phyloP scores from a whole-genome alignment of 495 filamentous ascomycete genomes.

The Daldinia caldariorum region DNA sequence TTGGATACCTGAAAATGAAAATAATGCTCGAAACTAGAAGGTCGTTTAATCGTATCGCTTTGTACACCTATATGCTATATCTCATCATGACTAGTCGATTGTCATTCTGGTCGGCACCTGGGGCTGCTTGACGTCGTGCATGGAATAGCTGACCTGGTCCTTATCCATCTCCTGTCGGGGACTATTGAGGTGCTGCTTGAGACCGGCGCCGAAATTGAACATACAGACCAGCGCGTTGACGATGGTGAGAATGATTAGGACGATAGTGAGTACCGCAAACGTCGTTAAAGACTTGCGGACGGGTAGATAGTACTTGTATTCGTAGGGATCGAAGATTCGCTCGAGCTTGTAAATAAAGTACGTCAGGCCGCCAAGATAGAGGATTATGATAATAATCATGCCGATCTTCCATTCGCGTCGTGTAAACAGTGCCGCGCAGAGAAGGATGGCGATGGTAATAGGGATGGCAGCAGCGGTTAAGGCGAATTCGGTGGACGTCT shows the following conservation, averaged over 20 bases:
- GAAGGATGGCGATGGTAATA: conserved; percentile 85
- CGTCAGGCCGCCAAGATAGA: conserved; percentile 88
- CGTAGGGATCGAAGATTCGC: conserved; percentile 81
- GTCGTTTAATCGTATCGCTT: conserved; percentile 49
- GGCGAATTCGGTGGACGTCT: conserved; percentile 76
- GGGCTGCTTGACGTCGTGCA: conserved; percentile 64
- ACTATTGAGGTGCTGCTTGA: conserved; percentile 84
- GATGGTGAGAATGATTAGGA: conserved; percentile 89
- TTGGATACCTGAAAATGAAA: conserved; percentile 44
- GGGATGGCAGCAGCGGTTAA: conserved; percentile 90
- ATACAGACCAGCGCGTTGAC: conserved; percentile 86
- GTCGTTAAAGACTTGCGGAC: conserved; percentile 84
- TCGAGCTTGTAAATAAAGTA: conserved; percentile 99
- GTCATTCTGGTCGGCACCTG: conserved; percentile 81
- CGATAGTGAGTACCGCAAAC: conserved; percentile 91
- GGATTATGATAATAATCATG: conserved; percentile 79
- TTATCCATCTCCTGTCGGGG: conserved; percentile 76
- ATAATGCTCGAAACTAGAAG: conserved; percentile 43
- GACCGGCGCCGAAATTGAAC: conserved; percentile 87
- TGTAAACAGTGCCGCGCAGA: conserved; percentile 84
- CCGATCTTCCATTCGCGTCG: conserved; percentile 81
- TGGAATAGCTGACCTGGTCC: conserved; percentile 74
- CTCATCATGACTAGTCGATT: conserved; percentile 72
- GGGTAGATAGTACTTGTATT: conserved; percentile 69
- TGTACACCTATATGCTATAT: conserved; percentile 45